phyloP scores from a whole-genome alignment of 148 eudicot genomes.

The Amaranthus palmeri region DNA sequence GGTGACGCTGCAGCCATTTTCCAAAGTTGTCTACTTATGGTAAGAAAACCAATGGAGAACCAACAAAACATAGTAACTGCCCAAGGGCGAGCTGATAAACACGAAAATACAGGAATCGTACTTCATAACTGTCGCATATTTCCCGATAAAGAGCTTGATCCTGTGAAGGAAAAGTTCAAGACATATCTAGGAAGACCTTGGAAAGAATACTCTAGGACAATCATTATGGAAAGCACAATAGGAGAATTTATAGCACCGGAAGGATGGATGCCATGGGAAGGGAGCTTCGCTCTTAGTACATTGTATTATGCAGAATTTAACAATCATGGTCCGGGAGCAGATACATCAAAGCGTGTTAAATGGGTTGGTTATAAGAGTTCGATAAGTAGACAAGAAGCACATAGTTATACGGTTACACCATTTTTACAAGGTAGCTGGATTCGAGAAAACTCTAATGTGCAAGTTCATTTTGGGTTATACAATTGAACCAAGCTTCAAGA shows the following conservation, averaged over 20 bases:
- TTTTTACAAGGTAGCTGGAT: constrained; percentile 58
- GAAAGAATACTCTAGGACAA: constrained; percentile 65
- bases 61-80: constrained; percentile 66
- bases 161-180: constrained; percentile 34
- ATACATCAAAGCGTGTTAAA: constrained; percentile 40
- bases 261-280: constrained; percentile 61
- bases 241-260: constrained; percentile 53
- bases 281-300: constrained; percentile 50
- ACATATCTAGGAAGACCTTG: constrained; percentile 73
- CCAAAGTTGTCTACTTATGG: constrained; percentile 52
- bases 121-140: constrained; percentile 53
- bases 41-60: constrained; percentile 46
- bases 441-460: constrained; percentile 21
- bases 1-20: constrained; percentile 66
- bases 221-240: constrained; percentile 59
- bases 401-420: constrained; percentile 40
- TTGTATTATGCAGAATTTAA: constrained; percentile 56
- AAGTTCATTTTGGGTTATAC: constrained; percentile 29
- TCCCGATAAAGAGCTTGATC: constrained; percentile 39
- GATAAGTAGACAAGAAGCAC: constrained; percentile 49
- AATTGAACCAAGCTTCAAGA: constrained; percentile 1
- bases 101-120: constrained; percentile 52
- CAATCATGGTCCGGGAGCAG: constrained; percentile 59
- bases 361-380: constrained; percentile 59
- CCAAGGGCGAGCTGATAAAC: constrained; percentile 49